These are phyloP conservation scores for Aspergillus sp. DNA, from an alignment of 2,329 filamentous ascomycete species.

Conservation along the genomic window DNA sequence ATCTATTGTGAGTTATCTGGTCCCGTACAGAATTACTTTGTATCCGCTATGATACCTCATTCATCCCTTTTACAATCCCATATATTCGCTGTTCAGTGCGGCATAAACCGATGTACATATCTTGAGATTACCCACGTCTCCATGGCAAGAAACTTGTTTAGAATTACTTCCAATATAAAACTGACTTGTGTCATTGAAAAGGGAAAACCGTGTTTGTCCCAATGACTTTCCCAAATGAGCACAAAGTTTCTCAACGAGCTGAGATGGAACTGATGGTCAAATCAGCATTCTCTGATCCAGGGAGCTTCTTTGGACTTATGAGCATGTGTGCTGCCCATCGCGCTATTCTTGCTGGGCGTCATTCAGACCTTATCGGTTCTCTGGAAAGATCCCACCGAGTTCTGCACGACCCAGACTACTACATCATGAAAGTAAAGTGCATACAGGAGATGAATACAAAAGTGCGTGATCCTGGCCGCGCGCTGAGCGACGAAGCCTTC, in stretches of 20 bases:
- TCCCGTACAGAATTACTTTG: neutral
- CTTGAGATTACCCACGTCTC: too few relatives aligned
- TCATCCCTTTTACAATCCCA: too few relatives aligned
- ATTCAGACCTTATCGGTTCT: constrained; percentile 16
- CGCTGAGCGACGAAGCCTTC: constrained; percentile 29
- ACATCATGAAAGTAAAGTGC: constrained; percentile 33
- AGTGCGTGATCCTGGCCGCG: constrained; percentile 20
- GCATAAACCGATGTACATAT: too few relatives aligned
- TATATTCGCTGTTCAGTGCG: too few relatives aligned
- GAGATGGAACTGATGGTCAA: constrained; percentile 27
- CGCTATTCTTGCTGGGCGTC: constrained; percentile 25
- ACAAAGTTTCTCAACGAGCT: constrained; percentile 16
- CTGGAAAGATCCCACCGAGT: constrained; percentile 11
- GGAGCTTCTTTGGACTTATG: constrained; percentile 36
- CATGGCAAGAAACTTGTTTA: too few relatives aligned
- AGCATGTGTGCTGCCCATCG: constrained; percentile 35
- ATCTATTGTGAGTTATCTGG: constrained; percentile 27
- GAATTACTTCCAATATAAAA: too few relatives aligned
- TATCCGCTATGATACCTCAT: too few relatives aligned
- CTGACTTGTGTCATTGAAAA: neutral
- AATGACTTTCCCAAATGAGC: constrained; percentile 34
- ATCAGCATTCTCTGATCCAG: constrained; percentile 29
- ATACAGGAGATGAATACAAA: constrained; percentile 30
- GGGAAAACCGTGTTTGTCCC: constrained; percentile 33
- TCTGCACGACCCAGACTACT: constrained; percentile 31